Evolutionary conservation across 345 rosid species (phyloP).

Genomic region (Brassica carinata): DNA sequence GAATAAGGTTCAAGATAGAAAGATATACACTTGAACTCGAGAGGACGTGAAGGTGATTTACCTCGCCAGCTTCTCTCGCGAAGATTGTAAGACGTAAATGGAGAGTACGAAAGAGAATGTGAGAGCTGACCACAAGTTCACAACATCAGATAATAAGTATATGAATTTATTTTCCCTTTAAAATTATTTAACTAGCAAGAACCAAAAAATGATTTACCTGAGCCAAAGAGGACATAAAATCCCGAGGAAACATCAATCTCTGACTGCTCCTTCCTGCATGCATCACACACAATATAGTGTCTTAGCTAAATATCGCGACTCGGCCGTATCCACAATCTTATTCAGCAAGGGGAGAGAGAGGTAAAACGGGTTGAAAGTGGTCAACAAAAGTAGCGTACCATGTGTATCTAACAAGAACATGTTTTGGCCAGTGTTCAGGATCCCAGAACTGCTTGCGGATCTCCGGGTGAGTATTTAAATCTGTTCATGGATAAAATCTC

Average conservation of each 20-base stretch:
- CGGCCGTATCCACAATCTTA: not conserved
- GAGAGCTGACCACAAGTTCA: slow-evolving; percentile 60
- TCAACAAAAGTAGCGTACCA: slow-evolving; percentile 54
- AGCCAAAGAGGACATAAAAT: slow-evolving; percentile 88
- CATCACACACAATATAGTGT: slow-evolving; percentile 24
- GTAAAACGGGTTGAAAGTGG: not conserved
- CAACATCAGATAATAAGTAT: not conserved
- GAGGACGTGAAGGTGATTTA: slow-evolving; percentile 31
- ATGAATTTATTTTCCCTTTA: not conserved
- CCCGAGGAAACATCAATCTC: slow-evolving; percentile 93
- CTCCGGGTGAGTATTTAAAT: slow-evolving; percentile 74
- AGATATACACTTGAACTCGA: not conserved
- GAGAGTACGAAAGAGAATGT: slow-evolving; percentile 80
- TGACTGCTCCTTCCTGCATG: slow-evolving; percentile 90
- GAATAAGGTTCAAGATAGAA: not conserved
- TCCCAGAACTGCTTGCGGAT: slow-evolving; percentile 79
- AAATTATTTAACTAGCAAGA: not conserved
- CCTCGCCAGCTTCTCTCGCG: slow-evolving; percentile 83
- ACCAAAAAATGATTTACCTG: slow-evolving; percentile 49
- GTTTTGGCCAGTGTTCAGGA: slow-evolving; percentile 90
- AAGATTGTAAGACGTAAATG: slow-evolving; percentile 88
- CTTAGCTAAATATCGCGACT: not conserved
- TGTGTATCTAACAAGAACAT: slow-evolving; percentile 85
- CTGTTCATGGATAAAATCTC: slow-evolving; percentile 46
- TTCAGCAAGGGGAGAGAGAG: not conserved